These are phyloP conservation scores for Sextonia rubra DNA, from an alignment of 164 flowering plant species.

Conservation along the genomic window DNA sequence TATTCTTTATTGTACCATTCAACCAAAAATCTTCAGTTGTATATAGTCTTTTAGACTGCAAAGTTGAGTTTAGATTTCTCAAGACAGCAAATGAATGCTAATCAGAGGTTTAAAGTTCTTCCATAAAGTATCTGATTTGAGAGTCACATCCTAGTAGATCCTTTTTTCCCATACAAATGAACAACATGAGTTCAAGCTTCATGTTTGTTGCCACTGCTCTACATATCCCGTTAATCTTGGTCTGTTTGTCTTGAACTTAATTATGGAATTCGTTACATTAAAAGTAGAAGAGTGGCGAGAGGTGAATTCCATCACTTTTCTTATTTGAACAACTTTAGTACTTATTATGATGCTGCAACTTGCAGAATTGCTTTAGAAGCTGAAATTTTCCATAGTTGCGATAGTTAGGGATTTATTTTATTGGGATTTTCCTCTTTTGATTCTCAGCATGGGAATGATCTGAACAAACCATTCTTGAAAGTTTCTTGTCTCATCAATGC, in stretches of 20 bases:
- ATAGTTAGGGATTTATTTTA: not conserved
- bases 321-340: not conserved
- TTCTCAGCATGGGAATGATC: constrained; percentile 26
- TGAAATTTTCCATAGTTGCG: not conserved
- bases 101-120: too few relatives aligned
- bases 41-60: not conserved
- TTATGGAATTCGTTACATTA: not conserved
- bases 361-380: not conserved
- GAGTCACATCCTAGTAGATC: not conserved
- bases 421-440: constrained; percentile 23
- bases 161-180: not conserved
- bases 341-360: not conserved
- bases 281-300: not conserved
- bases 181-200: not conserved
- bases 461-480: constrained; percentile 60
- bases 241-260: not conserved
- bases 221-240: too few relatives aligned
- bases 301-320: not conserved
- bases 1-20: not conserved
- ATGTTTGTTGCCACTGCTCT: not conserved
- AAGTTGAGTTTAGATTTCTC: not conserved
- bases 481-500: constrained; percentile 81
- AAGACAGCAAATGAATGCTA: too few relatives aligned
- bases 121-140: too few relatives aligned
- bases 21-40: not conserved